Conservation (phyloP, 2,329 filamentous ascomycete genomes). For the Colletotrichum trifolii region DNA sequence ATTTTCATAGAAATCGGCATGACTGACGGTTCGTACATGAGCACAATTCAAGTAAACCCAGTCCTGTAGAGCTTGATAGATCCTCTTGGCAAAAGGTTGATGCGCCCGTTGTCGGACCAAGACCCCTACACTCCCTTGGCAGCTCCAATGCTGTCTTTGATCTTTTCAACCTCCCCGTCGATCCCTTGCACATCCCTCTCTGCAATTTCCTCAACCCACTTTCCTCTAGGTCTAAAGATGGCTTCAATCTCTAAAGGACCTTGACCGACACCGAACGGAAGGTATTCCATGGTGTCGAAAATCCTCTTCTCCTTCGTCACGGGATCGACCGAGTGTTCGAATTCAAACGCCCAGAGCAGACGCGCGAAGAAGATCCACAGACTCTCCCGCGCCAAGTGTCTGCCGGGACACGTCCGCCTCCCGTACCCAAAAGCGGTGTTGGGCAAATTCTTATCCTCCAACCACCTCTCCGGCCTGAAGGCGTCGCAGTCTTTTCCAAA, state of each 20-base stretch:
- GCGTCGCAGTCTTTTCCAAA: slow-evolving; percentile 58
- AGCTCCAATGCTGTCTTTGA: background rate
- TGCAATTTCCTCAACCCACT: slow-evolving; percentile 17
- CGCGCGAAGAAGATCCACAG: slow-evolving; percentile 54
- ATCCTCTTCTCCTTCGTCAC: background rate
- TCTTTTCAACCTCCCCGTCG: slow-evolving; percentile 1
- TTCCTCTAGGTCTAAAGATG: slow-evolving; percentile 7
- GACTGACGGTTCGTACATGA: too few species aligned
- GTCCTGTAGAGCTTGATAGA: too few species aligned
- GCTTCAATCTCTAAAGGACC: slow-evolving; percentile 8
- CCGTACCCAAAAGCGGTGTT: slow-evolving; percentile 53
- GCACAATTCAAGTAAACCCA: too few species aligned
- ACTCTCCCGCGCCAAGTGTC: slow-evolving; percentile 56
- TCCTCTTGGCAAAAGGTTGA: too few species aligned
- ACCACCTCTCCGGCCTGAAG: slow-evolving; percentile 62
- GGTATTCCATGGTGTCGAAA: slow-evolving; percentile 1
- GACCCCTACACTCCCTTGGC: background rate
- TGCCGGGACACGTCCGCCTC: slow-evolving; percentile 56
- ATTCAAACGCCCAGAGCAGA: slow-evolving; percentile 62
- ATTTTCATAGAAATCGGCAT: too few species aligned
- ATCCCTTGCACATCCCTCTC: background rate
- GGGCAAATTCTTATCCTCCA: slow-evolving; percentile 42
- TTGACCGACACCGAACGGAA: background rate
- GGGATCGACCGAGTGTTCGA: slow-evolving; percentile 38
- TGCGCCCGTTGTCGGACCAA: too few species aligned